Evolutionary conservation across 805 yeast species (phyloP).

Genomic region (Cyberlindnera saturnus): DNA sequence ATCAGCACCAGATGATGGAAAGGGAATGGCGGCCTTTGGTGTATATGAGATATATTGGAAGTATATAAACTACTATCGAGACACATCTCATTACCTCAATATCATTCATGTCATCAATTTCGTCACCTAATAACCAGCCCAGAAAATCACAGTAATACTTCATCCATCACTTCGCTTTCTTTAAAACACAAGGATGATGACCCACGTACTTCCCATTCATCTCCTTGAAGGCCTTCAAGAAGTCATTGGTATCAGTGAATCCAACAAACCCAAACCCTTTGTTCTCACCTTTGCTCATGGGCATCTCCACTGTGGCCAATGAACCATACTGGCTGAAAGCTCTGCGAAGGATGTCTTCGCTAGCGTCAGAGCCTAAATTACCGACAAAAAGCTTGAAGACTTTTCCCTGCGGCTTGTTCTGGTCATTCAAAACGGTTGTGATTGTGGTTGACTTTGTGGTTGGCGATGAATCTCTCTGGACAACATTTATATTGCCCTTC

Average conservation of each 20-base stretch:
- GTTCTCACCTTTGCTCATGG: constrained; percentile 31
- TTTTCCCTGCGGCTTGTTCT: constrained; percentile 1
- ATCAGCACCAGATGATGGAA: too few species aligned
- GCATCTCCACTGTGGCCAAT: constrained; percentile 54
- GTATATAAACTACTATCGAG: background rate
- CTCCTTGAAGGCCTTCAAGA: constrained; percentile 63
- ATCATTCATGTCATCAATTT: constrained; percentile 3
- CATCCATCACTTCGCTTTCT: constrained; percentile 41
- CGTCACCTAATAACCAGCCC: background rate
- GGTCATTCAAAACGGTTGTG: background rate
- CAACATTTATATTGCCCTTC: constrained; percentile 7
- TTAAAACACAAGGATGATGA: constrained; percentile 62
- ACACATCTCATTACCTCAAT: constrained; percentile 24
- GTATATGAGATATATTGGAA: background rate
- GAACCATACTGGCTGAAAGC: constrained; percentile 51
- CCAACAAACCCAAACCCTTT: constrained; percentile 77
- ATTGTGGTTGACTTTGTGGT: constrained; percentile 5
- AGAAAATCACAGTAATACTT: background rate
- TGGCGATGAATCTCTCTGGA: constrained; percentile 10
- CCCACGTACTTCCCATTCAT: constrained; percentile 77
- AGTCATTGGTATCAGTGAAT: constrained; percentile 59
- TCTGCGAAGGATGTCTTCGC: constrained; percentile 45
- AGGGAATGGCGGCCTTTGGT: background rate
- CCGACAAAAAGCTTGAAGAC: constrained; percentile 70
- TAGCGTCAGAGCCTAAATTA: constrained; percentile 62